These are phyloP conservation scores for Erysiphe pulchra DNA, from an alignment of 2,329 filamentous ascomycete genomes.

Conservation along the genomic window DNA sequence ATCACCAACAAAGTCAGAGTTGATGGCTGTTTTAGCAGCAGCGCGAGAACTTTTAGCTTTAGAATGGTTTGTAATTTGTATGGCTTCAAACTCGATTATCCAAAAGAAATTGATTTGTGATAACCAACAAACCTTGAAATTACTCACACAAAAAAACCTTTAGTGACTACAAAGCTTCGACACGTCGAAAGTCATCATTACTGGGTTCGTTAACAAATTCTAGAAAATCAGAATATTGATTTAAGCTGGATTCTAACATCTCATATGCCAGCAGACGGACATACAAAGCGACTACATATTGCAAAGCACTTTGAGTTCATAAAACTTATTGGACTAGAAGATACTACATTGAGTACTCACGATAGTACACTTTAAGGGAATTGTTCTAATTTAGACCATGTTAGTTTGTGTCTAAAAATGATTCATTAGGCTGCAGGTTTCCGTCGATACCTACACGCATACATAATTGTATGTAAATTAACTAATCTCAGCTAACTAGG, in stretches of 20 bases:
- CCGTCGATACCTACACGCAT: background rate
- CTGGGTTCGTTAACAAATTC: background rate
- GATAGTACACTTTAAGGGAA: no score
- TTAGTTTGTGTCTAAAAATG: background rate
- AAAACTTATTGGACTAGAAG: background rate
- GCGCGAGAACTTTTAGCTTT: background rate
- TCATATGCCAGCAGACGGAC: background rate
- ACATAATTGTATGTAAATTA: background rate
- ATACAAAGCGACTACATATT: background rate
- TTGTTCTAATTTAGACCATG: background rate
- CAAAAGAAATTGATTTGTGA: background rate
- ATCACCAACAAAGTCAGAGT: background rate
- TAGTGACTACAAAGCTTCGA: background rate
- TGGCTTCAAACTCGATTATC: background rate
- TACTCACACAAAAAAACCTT: background rate
- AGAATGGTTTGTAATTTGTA: background rate
- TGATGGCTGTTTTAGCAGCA: background rate
- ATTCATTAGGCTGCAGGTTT: background rate
- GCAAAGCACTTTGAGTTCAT: background rate
- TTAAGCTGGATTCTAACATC: background rate
- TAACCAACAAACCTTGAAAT: background rate
- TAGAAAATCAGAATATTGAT: background rate
- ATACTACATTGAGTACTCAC: no score
- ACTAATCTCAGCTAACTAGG: no score
- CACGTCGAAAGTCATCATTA: background rate